Conservation (phyloP, 257 asterid species). For the Lycium barbarum region DNA sequence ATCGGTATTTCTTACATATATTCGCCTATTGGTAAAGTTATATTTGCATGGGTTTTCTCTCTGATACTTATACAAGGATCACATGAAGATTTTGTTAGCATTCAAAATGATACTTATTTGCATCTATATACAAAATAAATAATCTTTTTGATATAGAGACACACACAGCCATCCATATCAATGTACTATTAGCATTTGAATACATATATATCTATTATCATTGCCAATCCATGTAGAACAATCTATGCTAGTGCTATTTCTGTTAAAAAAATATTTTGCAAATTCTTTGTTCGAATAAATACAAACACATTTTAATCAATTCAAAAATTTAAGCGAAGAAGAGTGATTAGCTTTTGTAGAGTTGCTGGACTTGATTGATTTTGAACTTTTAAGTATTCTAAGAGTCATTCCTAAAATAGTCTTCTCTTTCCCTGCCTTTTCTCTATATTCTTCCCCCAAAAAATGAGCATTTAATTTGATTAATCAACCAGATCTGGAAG, state of each 20-base stretch:
- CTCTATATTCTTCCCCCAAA: neutral
- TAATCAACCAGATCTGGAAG: neutral
- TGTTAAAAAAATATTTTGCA: neutral
- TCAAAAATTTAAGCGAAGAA: neutral
- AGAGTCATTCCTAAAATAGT: neutral
- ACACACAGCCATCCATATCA: neutral
- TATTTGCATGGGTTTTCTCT: neutral
- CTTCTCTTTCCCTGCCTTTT: neutral
- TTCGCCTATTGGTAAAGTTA: neutral
- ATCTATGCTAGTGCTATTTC: neutral
- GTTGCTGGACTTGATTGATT: neutral
- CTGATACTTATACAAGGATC: neutral
- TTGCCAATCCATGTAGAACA: neutral
- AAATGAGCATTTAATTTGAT: neutral
- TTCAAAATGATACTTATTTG: neutral
- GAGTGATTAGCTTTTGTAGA: neutral
- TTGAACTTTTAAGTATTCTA: neutral
- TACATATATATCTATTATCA: neutral
- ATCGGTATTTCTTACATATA: neutral
- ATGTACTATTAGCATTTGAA: neutral
- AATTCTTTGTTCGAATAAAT: conserved; percentile 4
- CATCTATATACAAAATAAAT: neutral
- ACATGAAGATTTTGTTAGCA: neutral
- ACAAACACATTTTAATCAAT: conserved; percentile 15
- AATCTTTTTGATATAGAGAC: neutral